Percentiles rank a stretch among this genome's conserved stretches.
Conservation (phyloP, 768 basidiomycete genomes). For the Agaricus subrufescens region DNA sequence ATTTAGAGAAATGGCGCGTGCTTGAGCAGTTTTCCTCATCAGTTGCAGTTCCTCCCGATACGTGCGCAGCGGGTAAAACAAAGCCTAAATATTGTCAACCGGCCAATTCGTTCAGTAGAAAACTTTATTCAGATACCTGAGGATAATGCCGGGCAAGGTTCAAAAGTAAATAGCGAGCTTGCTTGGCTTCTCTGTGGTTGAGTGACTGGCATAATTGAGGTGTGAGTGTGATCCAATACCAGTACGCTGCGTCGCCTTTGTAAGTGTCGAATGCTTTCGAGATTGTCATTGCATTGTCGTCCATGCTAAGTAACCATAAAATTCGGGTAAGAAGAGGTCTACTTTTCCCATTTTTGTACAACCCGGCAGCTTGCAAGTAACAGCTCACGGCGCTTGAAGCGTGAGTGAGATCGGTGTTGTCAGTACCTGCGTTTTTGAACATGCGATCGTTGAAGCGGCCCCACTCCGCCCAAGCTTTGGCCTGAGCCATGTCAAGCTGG, state of each 20-base stretch:
- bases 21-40: slow-evolving; percentile 34
- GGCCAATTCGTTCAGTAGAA: neutral
- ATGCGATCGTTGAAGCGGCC: slow-evolving; percentile 89
- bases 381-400: slow-evolving; percentile 94
- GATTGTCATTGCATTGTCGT: slow-evolving; percentile 69
- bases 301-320: slow-evolving; percentile 93
- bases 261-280: slow-evolving; percentile 88
- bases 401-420: slow-evolving; percentile 65
- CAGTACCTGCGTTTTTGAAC: slow-evolving; percentile 81
- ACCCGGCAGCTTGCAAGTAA: slow-evolving; percentile 94
- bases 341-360: slow-evolving; percentile 92
- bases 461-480: slow-evolving; percentile 99
- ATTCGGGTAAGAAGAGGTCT: slow-evolving; percentile 88
- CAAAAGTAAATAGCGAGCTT: slow-evolving; percentile 83
- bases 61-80: slow-evolving; percentile 94
- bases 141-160: slow-evolving; percentile 90
- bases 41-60: slow-evolving; percentile 40
- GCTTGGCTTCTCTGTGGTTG: slow-evolving; percentile 88
- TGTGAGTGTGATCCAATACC: slow-evolving; percentile 99
- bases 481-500: slow-evolving; percentile 90
- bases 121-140: slow-evolving; percentile 49
- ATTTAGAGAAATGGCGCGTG: slow-evolving; percentile 27
- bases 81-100: slow-evolving; percentile 48
- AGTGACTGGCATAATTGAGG: slow-evolving; percentile 91
- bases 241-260: slow-evolving; percentile 93